These are phyloP conservation scores for Lycium ferocissimum DNA, from an alignment of 257 asterid genomes.

Conservation along the genomic window DNA sequence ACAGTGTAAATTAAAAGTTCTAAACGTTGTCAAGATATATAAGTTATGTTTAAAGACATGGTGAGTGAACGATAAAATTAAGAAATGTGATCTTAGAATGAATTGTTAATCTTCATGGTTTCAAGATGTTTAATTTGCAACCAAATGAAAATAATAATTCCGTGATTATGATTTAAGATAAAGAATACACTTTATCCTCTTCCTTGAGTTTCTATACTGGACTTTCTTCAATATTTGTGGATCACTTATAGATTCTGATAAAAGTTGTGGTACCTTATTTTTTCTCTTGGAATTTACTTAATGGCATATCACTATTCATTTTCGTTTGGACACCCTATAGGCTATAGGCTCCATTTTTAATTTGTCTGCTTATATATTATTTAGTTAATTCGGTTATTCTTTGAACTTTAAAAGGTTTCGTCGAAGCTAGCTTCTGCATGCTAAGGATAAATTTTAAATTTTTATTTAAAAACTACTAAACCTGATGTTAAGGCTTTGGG, in stretches of 20 bases:
- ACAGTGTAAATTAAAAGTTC: too few species aligned
- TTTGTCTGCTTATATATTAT: neutral
- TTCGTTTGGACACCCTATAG: neutral
- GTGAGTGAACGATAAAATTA: too few species aligned
- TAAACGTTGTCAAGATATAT: too few species aligned
- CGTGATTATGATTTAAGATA: too few species aligned
- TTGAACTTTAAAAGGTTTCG: neutral
- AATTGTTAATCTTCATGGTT: too few species aligned
- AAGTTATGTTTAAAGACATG: too few species aligned
- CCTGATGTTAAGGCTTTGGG: neutral
- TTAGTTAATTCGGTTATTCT: neutral
- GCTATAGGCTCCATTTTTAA: neutral
- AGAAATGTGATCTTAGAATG: too few species aligned
- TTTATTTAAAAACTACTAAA: neutral
- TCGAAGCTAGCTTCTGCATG: neutral
- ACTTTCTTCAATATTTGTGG: too few species aligned
- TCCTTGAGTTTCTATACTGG: too few species aligned
- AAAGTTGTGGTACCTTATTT: neutral
- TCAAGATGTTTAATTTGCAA: too few species aligned
- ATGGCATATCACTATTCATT: neutral
- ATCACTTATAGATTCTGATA: neutral
- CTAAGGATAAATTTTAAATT: neutral
- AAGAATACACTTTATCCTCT: too few species aligned
- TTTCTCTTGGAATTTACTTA: slow-evolving; percentile 3
- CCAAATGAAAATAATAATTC: too few species aligned